These are phyloP conservation scores for Mucor circinelloides DNA, from an alignment of 371 early-diverging fungal genomes.

Conservation along the genomic window DNA sequence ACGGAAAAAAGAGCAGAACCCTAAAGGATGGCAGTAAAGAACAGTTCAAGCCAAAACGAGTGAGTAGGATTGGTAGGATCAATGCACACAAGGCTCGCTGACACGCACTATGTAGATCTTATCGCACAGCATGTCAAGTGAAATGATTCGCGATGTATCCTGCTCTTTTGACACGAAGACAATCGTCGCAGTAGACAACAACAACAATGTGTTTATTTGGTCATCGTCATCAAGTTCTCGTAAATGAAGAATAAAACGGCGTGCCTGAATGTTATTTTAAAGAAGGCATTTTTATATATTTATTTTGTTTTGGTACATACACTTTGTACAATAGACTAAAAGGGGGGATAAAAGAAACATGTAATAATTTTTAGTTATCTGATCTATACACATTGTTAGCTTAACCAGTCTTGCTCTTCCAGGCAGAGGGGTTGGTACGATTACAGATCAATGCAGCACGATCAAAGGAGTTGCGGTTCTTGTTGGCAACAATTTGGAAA, in stretches of 20 bases:
- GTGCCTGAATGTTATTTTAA: neutral
- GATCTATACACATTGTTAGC: conserved; percentile 14
- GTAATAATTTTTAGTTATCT: conserved; percentile 1
- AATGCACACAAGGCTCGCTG: neutral
- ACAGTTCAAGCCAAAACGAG: conserved; percentile 27
- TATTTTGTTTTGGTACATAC: conserved; percentile 5
- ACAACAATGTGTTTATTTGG: conserved; percentile 46
- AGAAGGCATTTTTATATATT: neutral
- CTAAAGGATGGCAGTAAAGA: conserved; percentile 40
- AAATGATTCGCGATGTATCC: conserved; percentile 42
- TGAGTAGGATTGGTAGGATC: conserved; percentile 4
- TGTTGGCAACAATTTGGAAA: conserved; percentile 95
- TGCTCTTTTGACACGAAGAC: conserved; percentile 33
- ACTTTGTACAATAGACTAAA: conserved; percentile 11
- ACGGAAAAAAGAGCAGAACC: conserved; percentile 31
- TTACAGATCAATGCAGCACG: conserved; percentile 66
- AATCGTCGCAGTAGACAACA: conserved; percentile 41
- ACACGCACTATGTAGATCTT: conserved; percentile 23
- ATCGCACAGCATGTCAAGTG: conserved; percentile 32
- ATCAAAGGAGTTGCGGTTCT: conserved; percentile 94
- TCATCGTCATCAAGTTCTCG: neutral
- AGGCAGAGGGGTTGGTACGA: conserved; percentile 49
- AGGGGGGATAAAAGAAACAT: neutral
- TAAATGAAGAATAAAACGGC: neutral
- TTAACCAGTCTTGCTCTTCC: conserved; percentile 31